These are phyloP conservation scores for Furcasterigmium furcatum DNA, from an alignment of 2,329 filamentous ascomycete species.

Conservation along the genomic window DNA sequence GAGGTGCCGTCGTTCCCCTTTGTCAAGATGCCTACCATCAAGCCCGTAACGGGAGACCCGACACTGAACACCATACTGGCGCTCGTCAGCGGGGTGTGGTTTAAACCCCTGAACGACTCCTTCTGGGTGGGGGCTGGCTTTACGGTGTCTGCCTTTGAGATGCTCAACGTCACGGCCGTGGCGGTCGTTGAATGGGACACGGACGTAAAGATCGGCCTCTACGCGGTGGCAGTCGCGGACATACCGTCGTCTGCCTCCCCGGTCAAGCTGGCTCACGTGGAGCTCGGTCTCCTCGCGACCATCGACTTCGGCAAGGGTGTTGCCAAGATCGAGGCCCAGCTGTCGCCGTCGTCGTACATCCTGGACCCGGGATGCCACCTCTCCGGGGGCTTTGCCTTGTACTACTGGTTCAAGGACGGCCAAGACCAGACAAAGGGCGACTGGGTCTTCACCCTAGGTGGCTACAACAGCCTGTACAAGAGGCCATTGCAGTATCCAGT, in stretches of 20 bases:
- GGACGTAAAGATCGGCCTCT: conserved; percentile 18
- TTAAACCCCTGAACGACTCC: conserved; percentile 19
- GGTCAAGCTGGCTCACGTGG: conserved; percentile 25
- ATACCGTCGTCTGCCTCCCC: not conserved
- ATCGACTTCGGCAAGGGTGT: conserved; percentile 29
- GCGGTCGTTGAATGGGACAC: conserved; percentile 18
- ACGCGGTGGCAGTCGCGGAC: conserved; percentile 22
- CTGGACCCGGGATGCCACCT: conserved; percentile 34
- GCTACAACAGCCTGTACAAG: conserved; percentile 35
- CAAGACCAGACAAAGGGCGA: conserved; percentile 23
- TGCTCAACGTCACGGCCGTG: conserved; percentile 30
- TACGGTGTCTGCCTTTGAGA: conserved; percentile 31
- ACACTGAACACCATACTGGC: not conserved
- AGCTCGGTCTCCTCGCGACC: conserved; percentile 29
- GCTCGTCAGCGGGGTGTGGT: conserved; percentile 20
- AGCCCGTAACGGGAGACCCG: not conserved
- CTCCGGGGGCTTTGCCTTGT: conserved; percentile 37
- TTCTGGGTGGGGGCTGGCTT: conserved; percentile 27
- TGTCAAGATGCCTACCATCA: conserved; percentile 1
- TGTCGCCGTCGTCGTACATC: conserved; percentile 36
- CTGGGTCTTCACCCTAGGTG: conserved; percentile 42
- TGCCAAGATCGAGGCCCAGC: conserved; percentile 32
- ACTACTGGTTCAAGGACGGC: conserved; percentile 30
- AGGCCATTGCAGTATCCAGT: conserved; percentile 30
- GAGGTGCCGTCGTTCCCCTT: conserved; percentile 15